Percentiles rank a stretch among this genome's conserved stretches.
Conservation (phyloP, 176 grass and related monocot species). For the Luzula sylvatica region DNA sequence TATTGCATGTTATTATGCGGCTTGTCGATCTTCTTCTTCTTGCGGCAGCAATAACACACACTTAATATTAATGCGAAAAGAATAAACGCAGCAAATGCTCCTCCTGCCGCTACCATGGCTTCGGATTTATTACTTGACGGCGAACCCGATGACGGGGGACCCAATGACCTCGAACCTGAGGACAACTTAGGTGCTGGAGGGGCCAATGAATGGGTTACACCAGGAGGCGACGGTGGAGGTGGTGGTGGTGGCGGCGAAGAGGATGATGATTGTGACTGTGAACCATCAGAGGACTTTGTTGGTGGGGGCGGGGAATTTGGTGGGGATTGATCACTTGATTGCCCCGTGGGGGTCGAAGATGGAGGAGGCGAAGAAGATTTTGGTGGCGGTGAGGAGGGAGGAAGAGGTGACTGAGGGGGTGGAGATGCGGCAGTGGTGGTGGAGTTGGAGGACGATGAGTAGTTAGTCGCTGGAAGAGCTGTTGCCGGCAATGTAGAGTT, state of each 20-base stretch:
- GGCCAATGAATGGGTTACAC: background rate
- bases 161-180: background rate
- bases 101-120: slow-evolving; percentile 33
- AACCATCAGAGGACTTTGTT: slow-evolving; percentile 2
- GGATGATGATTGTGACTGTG: slow-evolving; percentile 1
- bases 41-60: slow-evolving; percentile 45
- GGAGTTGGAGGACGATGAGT: slow-evolving; percentile 5
- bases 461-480: slow-evolving; percentile 1
- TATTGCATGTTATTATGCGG: slow-evolving; percentile 48
- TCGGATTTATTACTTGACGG: slow-evolving; percentile 14
- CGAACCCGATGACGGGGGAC: background rate
- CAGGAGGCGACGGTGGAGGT: slow-evolving; percentile 9
- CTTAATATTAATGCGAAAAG: slow-evolving; percentile 36
- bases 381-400: background rate
- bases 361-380: slow-evolving; percentile 10
- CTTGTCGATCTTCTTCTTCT: slow-evolving; percentile 36
- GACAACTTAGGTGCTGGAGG: slow-evolving; percentile 2
- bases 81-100: slow-evolving; percentile 17
- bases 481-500: background rate
- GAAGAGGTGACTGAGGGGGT: background rate
- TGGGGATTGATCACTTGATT: background rate
- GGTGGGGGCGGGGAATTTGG: slow-evolving; percentile 18
- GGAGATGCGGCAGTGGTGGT: slow-evolving; percentile 11
- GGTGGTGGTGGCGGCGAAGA: slow-evolving; percentile 16
- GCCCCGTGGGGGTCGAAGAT: background rate